Conservation (phyloP, 2,329 filamentous ascomycete genomes). For the Volutella citrinella region DNA sequence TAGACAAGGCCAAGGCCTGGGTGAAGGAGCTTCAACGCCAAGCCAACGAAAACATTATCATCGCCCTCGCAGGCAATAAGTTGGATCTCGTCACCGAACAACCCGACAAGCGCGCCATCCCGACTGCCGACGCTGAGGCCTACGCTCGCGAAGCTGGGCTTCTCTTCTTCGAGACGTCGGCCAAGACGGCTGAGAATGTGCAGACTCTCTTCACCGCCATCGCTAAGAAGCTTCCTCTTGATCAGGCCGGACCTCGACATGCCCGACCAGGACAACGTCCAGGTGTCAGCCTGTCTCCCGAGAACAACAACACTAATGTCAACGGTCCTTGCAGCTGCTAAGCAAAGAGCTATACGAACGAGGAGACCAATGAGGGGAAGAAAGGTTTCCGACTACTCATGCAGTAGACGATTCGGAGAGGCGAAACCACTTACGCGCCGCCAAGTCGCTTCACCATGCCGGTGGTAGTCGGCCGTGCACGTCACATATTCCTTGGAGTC, state of each 20-base stretch:
- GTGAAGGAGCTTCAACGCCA: constrained; percentile 98
- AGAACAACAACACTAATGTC: constrained; percentile 56
- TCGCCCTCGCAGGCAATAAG: constrained; percentile 96
- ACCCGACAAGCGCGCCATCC: constrained; percentile 91
- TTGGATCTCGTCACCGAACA: constrained; percentile 91
- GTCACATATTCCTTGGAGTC: constrained; percentile 40
- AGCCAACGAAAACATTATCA: constrained; percentile 99
- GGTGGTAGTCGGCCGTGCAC: no score
- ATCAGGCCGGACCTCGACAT: constrained; percentile 91
- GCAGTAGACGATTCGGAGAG: no score
- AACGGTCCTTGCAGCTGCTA: constrained; percentile 57
- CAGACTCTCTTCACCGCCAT: constrained; percentile 95
- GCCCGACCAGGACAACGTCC: constrained; percentile 63
- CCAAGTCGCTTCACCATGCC: no score
- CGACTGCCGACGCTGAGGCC: constrained; percentile 85
- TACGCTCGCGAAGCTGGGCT: constrained; percentile 92
- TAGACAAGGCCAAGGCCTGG: constrained; percentile 99
- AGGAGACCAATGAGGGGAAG: no score
- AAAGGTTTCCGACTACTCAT: no score
- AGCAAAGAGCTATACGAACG: no score
- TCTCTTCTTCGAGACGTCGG: constrained; percentile 97
- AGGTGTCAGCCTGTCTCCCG: constrained; percentile 55
- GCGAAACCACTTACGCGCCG: no score
- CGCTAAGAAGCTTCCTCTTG: constrained; percentile 93
- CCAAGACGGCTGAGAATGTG: constrained; percentile 96